A percentile compares a stretch with the other conserved stretches of the same genome.
Evolutionary conservation across 1,284 basidiomycete genomes (phyloP).

Genomic region (Cryptococcus depauperatus): DNA sequence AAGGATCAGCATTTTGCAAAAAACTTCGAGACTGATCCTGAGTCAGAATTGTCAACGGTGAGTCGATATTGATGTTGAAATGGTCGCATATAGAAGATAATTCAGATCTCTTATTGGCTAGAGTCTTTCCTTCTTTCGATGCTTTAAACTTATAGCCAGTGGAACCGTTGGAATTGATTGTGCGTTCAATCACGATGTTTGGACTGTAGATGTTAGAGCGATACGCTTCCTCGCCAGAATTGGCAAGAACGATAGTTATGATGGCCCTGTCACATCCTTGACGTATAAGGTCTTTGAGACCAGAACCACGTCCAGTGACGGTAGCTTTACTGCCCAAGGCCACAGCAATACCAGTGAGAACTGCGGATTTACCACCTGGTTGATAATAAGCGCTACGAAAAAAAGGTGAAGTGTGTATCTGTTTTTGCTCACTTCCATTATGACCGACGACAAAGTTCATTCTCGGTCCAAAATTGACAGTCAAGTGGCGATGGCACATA

Average conservation of each 20-base stretch:
- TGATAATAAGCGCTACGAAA: too few relatives aligned
- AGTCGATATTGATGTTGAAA: slow-evolving; percentile 89
- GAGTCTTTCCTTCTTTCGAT: slow-evolving; percentile 53
- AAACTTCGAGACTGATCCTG: slow-evolving; percentile 82
- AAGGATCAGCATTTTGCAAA: slow-evolving; percentile 68
- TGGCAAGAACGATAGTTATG: slow-evolving; percentile 74
- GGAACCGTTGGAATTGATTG: slow-evolving; percentile 65
- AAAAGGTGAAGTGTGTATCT: too few relatives aligned
- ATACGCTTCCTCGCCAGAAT: slow-evolving; percentile 82
- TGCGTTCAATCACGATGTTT: slow-evolving; percentile 74
- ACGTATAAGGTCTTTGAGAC: slow-evolving; percentile 80
- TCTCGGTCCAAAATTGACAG: slow-evolving; percentile 74
- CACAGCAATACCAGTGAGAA: slow-evolving; percentile 85
- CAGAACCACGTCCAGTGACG: slow-evolving; percentile 77
- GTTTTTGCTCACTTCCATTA: slow-evolving; percentile 50
- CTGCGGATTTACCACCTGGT: slow-evolving; percentile 92
- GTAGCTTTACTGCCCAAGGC: slow-evolving; percentile 87
- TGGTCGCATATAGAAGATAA: slow-evolving; percentile 80
- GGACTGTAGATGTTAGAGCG: slow-evolving; percentile 73
- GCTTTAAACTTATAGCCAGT: slow-evolving; percentile 78
- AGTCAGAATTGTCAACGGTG: slow-evolving; percentile 88
- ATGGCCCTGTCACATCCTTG: slow-evolving; percentile 67
- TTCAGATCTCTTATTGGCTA: slow-evolving; percentile 78
- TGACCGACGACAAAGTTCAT: slow-evolving; percentile 95
- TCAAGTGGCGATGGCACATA: slow-evolving; percentile 87